Base-by-base conservation (phyloP, 192 early-diverging fungal genomes). In the Coemansia sp. region DNA sequence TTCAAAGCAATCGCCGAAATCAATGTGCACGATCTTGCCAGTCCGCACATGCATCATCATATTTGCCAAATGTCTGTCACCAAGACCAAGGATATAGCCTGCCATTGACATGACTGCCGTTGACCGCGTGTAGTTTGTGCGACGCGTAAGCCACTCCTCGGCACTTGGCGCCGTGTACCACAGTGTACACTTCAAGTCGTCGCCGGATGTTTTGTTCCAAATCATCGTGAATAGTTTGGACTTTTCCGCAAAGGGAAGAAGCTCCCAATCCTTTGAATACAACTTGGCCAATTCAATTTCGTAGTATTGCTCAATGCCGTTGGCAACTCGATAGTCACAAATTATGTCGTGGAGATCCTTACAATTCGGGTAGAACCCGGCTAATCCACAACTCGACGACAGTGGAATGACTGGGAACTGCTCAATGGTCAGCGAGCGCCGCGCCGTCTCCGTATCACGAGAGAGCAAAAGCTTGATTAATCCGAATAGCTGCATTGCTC, bases 71-170 rank as follows among this genome's bases (percentile, higher is more conserved):
- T 99, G 98, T 12, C 98, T 85, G 82, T 99, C 98, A 2, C 98
- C 98, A 21, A 99, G 73, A 14, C 98, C 98, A 7, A 99, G 85
- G 31, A 99, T 95, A 74, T 98, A 98, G 7, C 98, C 98, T 8
- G 96, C 95, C 91, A 99, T 99, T 0, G 98, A 98, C 96, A 98
- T 98, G 1, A 95, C 91, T 14, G 95, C 98, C 62, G 97, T 85
- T 5, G 94, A 96, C 58, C 98, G 75, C 2, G 96, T 98, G 79
- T 98, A 99, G 65, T 95, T 96, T 1, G 95, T 99, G n/a, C 98
- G 87, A n/a, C 95, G 86, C 65, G 95, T 95, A 36, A 98, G 82
- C 98, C 98, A 99, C 12, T 88, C 87, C 80, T 99, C 98, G 10
- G 98, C 97, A 66, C 93, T 97, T 46, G 91, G 89, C 82, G 93